Evolutionary conservation across 148 eudicot genomes (phyloP), one percentile per base, ranked within the genome.

Genomic region (Talinum fruticosum): DNA sequence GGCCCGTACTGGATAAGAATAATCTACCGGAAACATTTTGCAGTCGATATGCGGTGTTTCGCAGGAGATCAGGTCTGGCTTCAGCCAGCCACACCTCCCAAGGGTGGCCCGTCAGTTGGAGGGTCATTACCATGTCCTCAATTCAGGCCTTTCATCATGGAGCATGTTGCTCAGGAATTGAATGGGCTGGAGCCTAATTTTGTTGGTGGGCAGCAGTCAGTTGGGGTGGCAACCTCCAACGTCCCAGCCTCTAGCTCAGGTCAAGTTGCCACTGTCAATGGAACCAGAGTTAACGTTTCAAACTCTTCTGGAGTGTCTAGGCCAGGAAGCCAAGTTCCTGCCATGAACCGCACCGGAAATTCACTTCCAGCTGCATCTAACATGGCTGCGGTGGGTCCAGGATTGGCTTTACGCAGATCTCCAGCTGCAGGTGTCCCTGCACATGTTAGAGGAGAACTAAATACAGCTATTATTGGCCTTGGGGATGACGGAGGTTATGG

Each of bases 401-500:
- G 89, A 65, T 75, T 87, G 76, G 88, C 94, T 38, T 72, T 91
- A 67, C 90, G 99, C 78, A 88, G 98, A 83, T 65, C 92, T 85
- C 81, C 93, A 34, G 91, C 87, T 70, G 83, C 88, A 73, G 93
- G 87, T 88, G 97, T 93, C 32, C 98, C 97, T 75, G 98, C 98
- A 78, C 99, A 93, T 87, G 93, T 93, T 57, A 93, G 93, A 84
- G 99, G 98, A 70, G 99, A 96, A 74, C 79, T 93, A 54, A 93
- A 96, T 86, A 96, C 99, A 21, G 99, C 99, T 69, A 91, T 91
- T 35, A 96, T 93, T 84, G 99, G 99, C 76, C 92, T 96, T 82
- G 99, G 97, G 44, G 99, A 96, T 90, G 99, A 96, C 85, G 99
- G 99, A 73, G 99, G 99, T 64, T 96, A 96, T 87, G 98, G 99